phyloP scores from a whole-genome alignment of 2,329 filamentous ascomycete genomes.

The Diaporthe vaccinii region DNA sequence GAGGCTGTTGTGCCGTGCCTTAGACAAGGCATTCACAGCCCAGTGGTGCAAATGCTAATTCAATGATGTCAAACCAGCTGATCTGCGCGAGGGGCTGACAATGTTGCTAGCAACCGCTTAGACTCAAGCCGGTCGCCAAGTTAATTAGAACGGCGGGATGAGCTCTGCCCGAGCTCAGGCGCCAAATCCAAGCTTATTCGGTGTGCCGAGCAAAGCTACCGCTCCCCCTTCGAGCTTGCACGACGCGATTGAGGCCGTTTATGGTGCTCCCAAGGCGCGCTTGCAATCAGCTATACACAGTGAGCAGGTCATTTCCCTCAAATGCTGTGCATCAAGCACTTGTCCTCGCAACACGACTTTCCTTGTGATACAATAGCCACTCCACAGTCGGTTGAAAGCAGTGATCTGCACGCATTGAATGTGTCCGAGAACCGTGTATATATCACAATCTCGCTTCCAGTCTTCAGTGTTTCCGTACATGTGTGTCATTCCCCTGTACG shows the following conservation, averaged over 20 bases:
- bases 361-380: neutral
- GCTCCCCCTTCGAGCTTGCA: neutral
- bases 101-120: neutral
- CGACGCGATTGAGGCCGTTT: neutral
- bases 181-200: neutral
- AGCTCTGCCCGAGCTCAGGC: conserved; percentile 18
- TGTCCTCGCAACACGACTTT: neutral
- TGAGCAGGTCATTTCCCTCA: neutral
- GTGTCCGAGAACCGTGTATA: neutral
- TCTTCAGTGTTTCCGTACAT: neutral
- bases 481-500: neutral
- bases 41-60: neutral
- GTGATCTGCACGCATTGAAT: neutral
- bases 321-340: neutral
- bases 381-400: neutral
- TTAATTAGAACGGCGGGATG: conserved; percentile 18
- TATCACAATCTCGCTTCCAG: neutral
- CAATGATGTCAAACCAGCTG: neutral
- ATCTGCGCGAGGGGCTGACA: neutral
- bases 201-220: neutral
- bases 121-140: conserved; percentile 19
- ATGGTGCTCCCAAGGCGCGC: neutral
- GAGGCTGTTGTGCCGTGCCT: neutral
- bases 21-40: neutral
- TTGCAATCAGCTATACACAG: neutral